Evolutionary conservation across 169 alveolate genomes (phyloP), one percentile per base, ranked within the genome.

Genomic region (Cryptosporidium meleagridis): DNA sequence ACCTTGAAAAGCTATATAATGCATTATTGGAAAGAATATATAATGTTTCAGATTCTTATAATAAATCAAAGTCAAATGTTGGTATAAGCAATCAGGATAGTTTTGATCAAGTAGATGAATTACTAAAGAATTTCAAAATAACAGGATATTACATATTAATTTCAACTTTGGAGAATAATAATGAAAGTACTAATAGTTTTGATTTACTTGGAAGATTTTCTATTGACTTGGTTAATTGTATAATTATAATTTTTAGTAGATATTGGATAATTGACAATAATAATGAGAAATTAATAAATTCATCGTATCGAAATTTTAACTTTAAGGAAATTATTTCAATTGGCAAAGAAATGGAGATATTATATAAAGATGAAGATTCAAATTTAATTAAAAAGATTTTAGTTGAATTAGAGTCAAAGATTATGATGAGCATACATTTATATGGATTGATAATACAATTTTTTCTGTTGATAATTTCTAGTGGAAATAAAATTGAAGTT

Each of bases 1-100:
- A 80, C 8, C 44, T 41, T 26, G 45, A n/a, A 10, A n/a, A 39
- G 44, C 16, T 80, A 5, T 62, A 62, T 29, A n/a, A 48, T 10
- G 53, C 18, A 10, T 80, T 80, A 48, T 26, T 26, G 6, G 52
- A 29, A 9, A 59, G 75, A n/a, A 61, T 80, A 80, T 37, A 41
- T 10, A 9, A 61, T 26, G 12, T 80, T 12, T 37, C 41, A 8
- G 53, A 61, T 33, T 33, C 73, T 14, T 7, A n/a, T 31, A 1
- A 9, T 23, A 26, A 55, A 23, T 3, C 18, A 55, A n/a, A n/a
- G 67, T 48, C 21, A 48, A 48, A 48, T n/a, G 23, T 12, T 0
- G 67, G 67, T n/a, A 10, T 8, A 14, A 31, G 6, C 6, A 0
- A 33, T 0, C 10, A 65, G 14, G 72, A 37, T n/a, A 65, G 72